Evolutionary conservation across 2,329 filamentous ascomycete species (phyloP), one percentile per base, ranked within the genome.

Genomic region (Xenosphaeropsis pyriputrescens): DNA sequence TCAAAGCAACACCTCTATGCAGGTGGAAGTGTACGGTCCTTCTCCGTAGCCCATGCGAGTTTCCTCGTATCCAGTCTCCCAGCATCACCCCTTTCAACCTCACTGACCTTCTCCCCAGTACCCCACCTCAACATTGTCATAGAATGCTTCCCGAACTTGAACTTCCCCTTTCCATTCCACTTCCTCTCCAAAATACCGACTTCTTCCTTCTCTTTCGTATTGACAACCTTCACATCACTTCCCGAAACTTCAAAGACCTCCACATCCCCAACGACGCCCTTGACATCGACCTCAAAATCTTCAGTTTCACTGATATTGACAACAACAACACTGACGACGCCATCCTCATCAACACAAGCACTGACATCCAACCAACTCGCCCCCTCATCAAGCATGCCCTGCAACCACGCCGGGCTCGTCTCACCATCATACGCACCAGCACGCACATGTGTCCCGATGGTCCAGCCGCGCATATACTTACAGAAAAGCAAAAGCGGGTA

Each of bases 311-410:
- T 65, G 19, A 85, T 68, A 53, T 91, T 91, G 13, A 85, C 79
- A 1, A 88, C 81, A 3, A 71, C 80, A 44, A 89, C 47, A 44
- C 65, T 79, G 1, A 79, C 63, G 37, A 62, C 68, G 0, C 79
- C 80, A 18, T 64, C 73, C 29, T 62, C 65, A 34, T 67, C 63
- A 5, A 78, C 47, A 2, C 67, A 61, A 2, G 76, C 79, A 44
- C 75, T 78, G 18, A 78, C 75, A 51, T 84, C 79, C 39, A 85
- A 54, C 63, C 71, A 85, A 6, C 81, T 78, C 6, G 77, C 79
- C 31, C 59, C 55, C 11, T 70, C 70, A 46, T 81, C 75, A 43
- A 82, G 67, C 3, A 73, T 65, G 8, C 69, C 70, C 26, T 72
- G 62, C 39, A 83, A 63, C 78, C 79, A 85, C 26, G 53, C 62